Base-by-base conservation (phyloP, 176 grass and related monocot species). In the Oryza australiensis region DNA sequence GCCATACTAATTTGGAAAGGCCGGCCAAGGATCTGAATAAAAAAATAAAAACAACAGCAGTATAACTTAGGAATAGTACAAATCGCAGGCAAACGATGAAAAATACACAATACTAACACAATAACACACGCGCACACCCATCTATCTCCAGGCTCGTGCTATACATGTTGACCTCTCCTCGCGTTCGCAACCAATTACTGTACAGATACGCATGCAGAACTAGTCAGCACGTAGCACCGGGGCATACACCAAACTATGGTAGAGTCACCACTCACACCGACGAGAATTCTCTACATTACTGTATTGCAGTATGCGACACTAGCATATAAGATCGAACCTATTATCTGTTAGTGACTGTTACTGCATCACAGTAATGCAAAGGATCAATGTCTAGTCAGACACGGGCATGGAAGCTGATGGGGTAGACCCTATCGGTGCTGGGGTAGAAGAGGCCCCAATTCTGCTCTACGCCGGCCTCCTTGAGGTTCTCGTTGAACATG, bases 401-500 rank as follows among this genome's bases (percentile, higher is more conserved):
- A 55, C 51, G 51, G 13, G 7, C 12, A 14, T 24, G 42, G 62
- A 88, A 89, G 70, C 3, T 81, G 57, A 97, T 89, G 1, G 78
- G 74, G 71, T 93, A 97, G 0, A 88, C 86, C n/a, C 49, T 75
- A 9, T 87, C 76, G 64, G 69, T 80, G 74, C 30, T 78, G 15
- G 90, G 73, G 27, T 83, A 90, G 79, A 93, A 96, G 24, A 96
- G 43, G 0, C 94, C 94, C 53, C 84, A 97, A 62, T 89, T 82
- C 82, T 78, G 51, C 64, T 91, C 87, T 5, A 87, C 72, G 3
- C 48, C 70, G 0, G 34, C 6, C 1, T 73, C 51, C 72, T 94
- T 94, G 62, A 62, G 40, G 63, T 94, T 62, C 87, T 97, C 91
- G 32, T 97, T 86, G 84, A 97, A 97, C 89, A 97, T 81, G 26